Conservation (phyloP, 345 rosid species). For the Moricandia arvensis region DNA sequence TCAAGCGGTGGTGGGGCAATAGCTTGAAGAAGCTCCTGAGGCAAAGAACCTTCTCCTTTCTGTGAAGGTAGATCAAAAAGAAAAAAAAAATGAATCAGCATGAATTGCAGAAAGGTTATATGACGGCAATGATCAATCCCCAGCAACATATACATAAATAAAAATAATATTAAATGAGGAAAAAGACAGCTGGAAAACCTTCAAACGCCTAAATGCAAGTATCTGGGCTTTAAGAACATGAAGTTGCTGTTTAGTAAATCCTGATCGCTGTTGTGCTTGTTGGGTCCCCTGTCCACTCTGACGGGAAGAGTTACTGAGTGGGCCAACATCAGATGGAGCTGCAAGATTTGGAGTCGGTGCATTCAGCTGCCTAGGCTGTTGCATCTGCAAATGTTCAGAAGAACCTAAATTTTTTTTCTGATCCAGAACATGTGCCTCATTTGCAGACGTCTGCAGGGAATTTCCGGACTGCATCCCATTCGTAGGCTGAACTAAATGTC, state of each 20-base stretch:
- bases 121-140: background rate
- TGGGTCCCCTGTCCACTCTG: constrained; percentile 61
- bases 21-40: constrained; percentile 90
- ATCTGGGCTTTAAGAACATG: constrained; percentile 99
- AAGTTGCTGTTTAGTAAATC: constrained; percentile 90
- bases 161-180: background rate
- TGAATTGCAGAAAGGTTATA: constrained; percentile 7
- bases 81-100: constrained; percentile 3
- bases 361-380: constrained; percentile 60
- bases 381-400: constrained; percentile 62
- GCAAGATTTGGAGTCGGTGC: constrained; percentile 56
- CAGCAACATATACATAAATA: constrained; percentile 10
- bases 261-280: constrained; percentile 51
- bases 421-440: constrained; percentile 50
- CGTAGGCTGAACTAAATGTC: constrained; percentile 51
- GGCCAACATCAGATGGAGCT: constrained; percentile 53
- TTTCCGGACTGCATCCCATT: constrained; percentile 74
- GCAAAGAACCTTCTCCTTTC: constrained; percentile 96
- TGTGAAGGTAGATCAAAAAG: constrained; percentile 38
- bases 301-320: constrained; percentile 40
- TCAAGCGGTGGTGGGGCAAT: constrained; percentile 92
- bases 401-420: constrained; percentile 47
- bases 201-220: constrained; percentile 89
- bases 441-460: constrained; percentile 63
- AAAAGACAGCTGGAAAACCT: constrained; percentile 49